Conservation (phyloP, 192 early-diverging fungal species). For the Lunasporangiospora selenospora region DNA sequence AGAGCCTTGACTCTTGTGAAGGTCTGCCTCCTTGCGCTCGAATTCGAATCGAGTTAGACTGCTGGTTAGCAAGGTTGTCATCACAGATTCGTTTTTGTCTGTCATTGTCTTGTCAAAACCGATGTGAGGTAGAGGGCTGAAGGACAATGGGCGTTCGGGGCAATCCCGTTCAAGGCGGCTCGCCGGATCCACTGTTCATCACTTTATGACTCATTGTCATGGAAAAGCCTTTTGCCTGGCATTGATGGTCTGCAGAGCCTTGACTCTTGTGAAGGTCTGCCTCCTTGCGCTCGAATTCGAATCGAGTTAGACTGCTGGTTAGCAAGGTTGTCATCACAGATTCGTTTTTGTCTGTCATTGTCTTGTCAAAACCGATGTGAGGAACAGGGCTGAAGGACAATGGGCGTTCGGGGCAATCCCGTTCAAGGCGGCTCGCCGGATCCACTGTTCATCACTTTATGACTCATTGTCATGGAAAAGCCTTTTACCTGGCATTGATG, state of each 20-base stretch:
- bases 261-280: too few relatives aligned
- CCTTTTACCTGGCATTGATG: slow-evolving; percentile 21
- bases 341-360: background rate
- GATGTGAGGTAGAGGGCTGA: slow-evolving; percentile 11
- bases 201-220: background rate
- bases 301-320: too few relatives aligned
- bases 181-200: slow-evolving; percentile 29
- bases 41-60: too few relatives aligned
- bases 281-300: too few relatives aligned
- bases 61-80: too few relatives aligned
- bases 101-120: slow-evolving; percentile 2
- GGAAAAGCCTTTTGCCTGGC: slow-evolving; percentile 12
- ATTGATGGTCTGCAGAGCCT: slow-evolving; percentile 37
- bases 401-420: slow-evolving; percentile 27
- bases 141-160: slow-evolving; percentile 24
- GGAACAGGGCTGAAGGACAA: slow-evolving; percentile 6
- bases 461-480: slow-evolving; percentile 5
- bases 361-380: slow-evolving; percentile 15
- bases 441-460: slow-evolving; percentile 17
- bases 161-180: slow-evolving; percentile 27
- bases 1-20: too few relatives aligned
- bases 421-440: slow-evolving; percentile 32
- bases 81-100: background rate
- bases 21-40: too few relatives aligned
- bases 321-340: too few relatives aligned